Percentiles rank a stretch among this genome's conserved stretches.
Conservation (phyloP, 805 yeast species). For the Komagataella ulmi region DNA sequence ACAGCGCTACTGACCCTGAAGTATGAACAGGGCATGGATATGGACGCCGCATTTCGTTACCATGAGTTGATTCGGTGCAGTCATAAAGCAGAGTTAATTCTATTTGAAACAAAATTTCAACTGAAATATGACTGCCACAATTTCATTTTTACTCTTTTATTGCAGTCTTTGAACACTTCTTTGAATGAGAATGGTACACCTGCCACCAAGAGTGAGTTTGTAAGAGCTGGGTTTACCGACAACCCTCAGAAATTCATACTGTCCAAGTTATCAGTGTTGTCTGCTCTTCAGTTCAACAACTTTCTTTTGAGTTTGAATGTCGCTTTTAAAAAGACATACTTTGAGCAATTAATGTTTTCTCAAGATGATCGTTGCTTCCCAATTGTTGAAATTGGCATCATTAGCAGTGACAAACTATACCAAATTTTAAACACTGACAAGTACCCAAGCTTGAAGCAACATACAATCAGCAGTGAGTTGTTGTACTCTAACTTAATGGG, state of each 20-base stretch:
- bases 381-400: slow-evolving; percentile 22
- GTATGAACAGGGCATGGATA: neutral
- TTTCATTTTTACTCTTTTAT: slow-evolving; percentile 24
- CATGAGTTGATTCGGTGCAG: neutral
- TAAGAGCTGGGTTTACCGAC: slow-evolving; percentile 31
- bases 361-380: slow-evolving; percentile 37
- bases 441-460: slow-evolving; percentile 24
- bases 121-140: slow-evolving; percentile 24
- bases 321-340: slow-evolving; percentile 46
- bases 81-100: neutral
- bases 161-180: slow-evolving; percentile 23
- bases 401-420: slow-evolving; percentile 15
- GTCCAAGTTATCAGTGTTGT: slow-evolving; percentile 31
- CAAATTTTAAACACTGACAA: slow-evolving; percentile 5
- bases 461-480: slow-evolving; percentile 35
- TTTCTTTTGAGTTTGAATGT: slow-evolving; percentile 45
- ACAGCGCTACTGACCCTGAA: neutral
- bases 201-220: slow-evolving; percentile 28
- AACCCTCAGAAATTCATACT: slow-evolving; percentile 28
- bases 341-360: slow-evolving; percentile 54
- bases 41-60: neutral
- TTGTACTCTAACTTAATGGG: slow-evolving; percentile 44
- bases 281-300: slow-evolving; percentile 38
- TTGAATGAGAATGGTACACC: slow-evolving; percentile 28
- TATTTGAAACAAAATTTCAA: slow-evolving; percentile 14